Evolutionary conservation across 257 asterid species (phyloP), one percentile per base, ranked within the genome.

Genomic region (Solanum okadae): DNA sequence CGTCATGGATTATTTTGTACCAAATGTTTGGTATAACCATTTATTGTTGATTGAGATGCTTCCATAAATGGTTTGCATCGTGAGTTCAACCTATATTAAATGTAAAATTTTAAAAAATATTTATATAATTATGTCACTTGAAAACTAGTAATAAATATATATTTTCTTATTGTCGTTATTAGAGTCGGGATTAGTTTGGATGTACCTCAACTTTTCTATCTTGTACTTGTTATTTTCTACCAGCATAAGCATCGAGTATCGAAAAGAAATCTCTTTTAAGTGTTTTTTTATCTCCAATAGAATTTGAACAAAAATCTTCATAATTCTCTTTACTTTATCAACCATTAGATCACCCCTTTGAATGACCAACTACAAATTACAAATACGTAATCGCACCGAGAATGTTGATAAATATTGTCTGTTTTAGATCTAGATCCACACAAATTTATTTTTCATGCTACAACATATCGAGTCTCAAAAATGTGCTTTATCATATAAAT

Each of bases 1-100:
- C 65, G 85, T 79, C 85, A 44, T 79, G 85, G 44, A 79, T 79
- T 79, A 44, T 79, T 79, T 27, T 44, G 85, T 44, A 42, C 65
- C 65, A 79, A 44, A 79, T 44, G 85, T 79, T 79, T 79, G 85
- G 67, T 42, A 44, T 25, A 15, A 33, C 25, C 85, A 79, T 8
- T 23, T 79, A 79, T 79, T 79, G 65, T 25, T 40, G 16, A 37
- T 42, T 44, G 85, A 44, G 85, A 79, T 27, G 85, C 10, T 42
- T n/a, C 25, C 85, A 25, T 27, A 27, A 78, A n/a, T 6, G 8
- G 52, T 78, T 14, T 78, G 9, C 65, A 42, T 27, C 3, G 63
- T 16, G 61, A 77, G 5, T 42, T 78, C 84, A n/a, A 77, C 23
- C 1, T 14, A 72, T 42, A 13, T 12, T 13, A 6, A 18, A 10